Base-by-base conservation (phyloP, 2,329 filamentous ascomycete species). In the Aspergillus ochraceoroseus region DNA sequence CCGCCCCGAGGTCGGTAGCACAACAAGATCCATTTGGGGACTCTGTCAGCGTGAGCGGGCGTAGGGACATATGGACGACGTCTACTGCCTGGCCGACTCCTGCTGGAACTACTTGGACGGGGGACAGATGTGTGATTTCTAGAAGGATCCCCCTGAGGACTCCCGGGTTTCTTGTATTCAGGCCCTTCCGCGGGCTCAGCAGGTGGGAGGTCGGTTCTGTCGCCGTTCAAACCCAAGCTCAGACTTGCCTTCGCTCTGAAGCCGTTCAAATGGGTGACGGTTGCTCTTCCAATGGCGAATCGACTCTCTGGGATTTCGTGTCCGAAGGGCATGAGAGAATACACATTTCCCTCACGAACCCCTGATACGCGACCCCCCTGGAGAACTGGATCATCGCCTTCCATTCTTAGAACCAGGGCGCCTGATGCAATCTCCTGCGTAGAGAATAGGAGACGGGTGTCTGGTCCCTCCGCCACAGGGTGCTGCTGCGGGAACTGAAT, bases 391-490 rank as follows among this genome's bases (percentile, higher is more conserved):
- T 12, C 18, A 25, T 12, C 20, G 1, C 11, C 12, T n/a, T 32
- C 36, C 0, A 39, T 1, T 5, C 4, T 15, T 6, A 32, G 17
- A 6, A 23, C 19, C 13, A 39, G 20, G 3, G 17, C 17, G 1
- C 28, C 20, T 3, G 36, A 29, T 15, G 28, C n/a, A 6, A 1
- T 5, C 12, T 30, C 5, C 3, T 3, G 8, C 5, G 18, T 22
- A 20, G 37, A 32, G 4, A 41, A 41, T 4, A 27, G 26, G 2
- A 32, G 13, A 7, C 38, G 38, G 8, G 18, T 32, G 12, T 34
- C 30, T 5, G 38, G 38, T 2, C 38, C 38, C 5, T 41, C 38
- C 3, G 26, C 30, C 1, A 17, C 14, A 1, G 38, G 38, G 25
- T 41, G 30, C 13, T 41, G 38, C 38, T 19, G 19, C 12, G 32